A percentile compares a stretch with the other conserved stretches of the same genome.
Evolutionary conservation across 805 yeast genomes (phyloP).

Genomic region (Saccharomycopsis babjevae): DNA sequence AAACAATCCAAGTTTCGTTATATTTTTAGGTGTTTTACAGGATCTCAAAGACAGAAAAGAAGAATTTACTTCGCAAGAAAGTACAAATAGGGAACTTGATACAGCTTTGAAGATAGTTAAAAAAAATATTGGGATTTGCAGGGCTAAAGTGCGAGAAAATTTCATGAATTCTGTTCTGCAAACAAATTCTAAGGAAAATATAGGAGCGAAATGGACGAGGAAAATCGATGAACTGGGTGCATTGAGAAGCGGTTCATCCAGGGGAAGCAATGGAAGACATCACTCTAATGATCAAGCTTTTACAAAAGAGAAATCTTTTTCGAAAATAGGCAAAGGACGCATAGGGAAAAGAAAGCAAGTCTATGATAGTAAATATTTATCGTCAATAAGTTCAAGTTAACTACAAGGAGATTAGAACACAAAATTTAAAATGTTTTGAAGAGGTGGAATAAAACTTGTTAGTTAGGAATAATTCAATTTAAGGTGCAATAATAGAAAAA

Average conservation of each 20-base stretch:
- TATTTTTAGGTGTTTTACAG: background rate
- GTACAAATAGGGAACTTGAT: background rate
- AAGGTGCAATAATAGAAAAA: background rate
- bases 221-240: background rate
- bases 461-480: background rate
- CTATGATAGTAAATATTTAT: background rate
- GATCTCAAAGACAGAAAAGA: background rate
- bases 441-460: background rate
- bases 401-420: background rate
- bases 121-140: background rate
- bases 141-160: too few relatives aligned
- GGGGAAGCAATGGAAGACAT: background rate
- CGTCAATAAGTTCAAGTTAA: background rate
- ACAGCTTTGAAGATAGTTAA: background rate
- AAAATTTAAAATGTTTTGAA: background rate
- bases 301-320: too few relatives aligned
- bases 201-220: background rate
- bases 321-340: background rate
- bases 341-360: background rate
- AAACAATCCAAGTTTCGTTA: background rate
- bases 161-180: too few relatives aligned
- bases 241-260: too few relatives aligned
- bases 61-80: background rate
- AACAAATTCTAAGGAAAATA: background rate
- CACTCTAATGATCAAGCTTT: background rate